Evolutionary conservation across 306 rosid species (phyloP), one percentile per base, ranked within the genome.

Genomic region (Glycine soja): DNA sequence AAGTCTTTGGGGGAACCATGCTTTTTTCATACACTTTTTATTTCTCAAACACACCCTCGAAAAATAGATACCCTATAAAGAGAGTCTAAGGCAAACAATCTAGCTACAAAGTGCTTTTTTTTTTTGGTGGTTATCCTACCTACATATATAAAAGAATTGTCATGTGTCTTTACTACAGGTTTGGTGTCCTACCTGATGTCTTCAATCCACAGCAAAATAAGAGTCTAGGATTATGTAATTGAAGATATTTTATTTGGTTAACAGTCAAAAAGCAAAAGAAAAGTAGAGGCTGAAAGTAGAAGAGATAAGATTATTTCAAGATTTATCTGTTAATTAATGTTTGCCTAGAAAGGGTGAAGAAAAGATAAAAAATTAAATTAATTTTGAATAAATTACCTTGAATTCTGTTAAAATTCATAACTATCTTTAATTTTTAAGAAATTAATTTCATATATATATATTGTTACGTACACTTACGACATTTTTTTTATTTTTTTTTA

Each of bases 31-130:
- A 57, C 62, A 13, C 70, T 52, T 69, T 81, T 38, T 61, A 24
- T 63, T 32, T 3, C 56, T 43, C 47, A 42, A 15, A n/a, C 57
- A 70, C 86, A 67, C 81, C 81, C 70, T 70, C 42, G 11, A 66
- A 81, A 79, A 67, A 30, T 18, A 82, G 82, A 84, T 85, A 75
- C 87, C 83, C 78, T 73, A 24, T 63, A 77, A 80, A 69, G 81
- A 78, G 42, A 68, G 73, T 58, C 71, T 56, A 42, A 53, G 10
- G 66, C 0, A 74, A 64, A 40, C 3, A 7, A 61, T 7, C 43
- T 38, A 36, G 62, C 76, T 8, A 14, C 67, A 43, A 70, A 63
- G 69, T 38, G 10, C 54, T 74, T 75, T 9, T 66, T 38, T 69
- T 57, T 38, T 75, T 75, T 64, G 24, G 51, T 74, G 69, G 36